Evolutionary conservation across 2,329 filamentous ascomycete genomes (phyloP).

Genomic region (Clarireedia monteithiana): DNA sequence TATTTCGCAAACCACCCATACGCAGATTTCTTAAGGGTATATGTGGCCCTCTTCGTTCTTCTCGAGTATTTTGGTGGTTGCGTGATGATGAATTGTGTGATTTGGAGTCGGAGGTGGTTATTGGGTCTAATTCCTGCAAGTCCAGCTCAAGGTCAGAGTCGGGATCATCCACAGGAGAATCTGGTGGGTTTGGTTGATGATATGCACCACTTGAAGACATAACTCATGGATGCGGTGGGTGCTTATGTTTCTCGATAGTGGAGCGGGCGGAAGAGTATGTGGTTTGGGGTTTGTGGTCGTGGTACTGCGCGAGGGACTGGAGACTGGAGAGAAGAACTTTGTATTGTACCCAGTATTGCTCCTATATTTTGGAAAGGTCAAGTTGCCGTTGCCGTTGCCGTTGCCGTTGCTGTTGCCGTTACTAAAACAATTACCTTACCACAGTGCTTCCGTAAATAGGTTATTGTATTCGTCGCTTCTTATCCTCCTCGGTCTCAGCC

Average conservation of each 20-base stretch:
- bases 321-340: too few relatives aligned
- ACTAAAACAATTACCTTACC: too few relatives aligned
- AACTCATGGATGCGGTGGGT: slow-evolving; percentile 29
- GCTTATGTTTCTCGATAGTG: neutral
- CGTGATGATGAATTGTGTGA: slow-evolving; percentile 20
- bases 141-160: slow-evolving; percentile 72
- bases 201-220: slow-evolving; percentile 29
- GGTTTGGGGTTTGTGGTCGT: too few relatives aligned
- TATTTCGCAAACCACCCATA: slow-evolving; percentile 54
- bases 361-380: too few relatives aligned
- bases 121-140: slow-evolving; percentile 70
- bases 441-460: too few relatives aligned
- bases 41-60: slow-evolving; percentile 27
- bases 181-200: slow-evolving; percentile 38
- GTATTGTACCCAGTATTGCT: too few relatives aligned
- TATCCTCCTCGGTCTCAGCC: too few relatives aligned
- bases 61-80: slow-evolving; percentile 23
- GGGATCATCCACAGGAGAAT: slow-evolving; percentile 59
- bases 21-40: slow-evolving; percentile 68
- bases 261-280: too few relatives aligned
- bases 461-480: too few relatives aligned
- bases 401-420: too few relatives aligned
- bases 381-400: too few relatives aligned
- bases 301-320: too few relatives aligned
- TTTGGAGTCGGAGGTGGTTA: slow-evolving; percentile 23